These are phyloP conservation scores for Penicillium sp. DNA, from an alignment of 2,329 filamentous ascomycete genomes.

Conservation along the genomic window DNA sequence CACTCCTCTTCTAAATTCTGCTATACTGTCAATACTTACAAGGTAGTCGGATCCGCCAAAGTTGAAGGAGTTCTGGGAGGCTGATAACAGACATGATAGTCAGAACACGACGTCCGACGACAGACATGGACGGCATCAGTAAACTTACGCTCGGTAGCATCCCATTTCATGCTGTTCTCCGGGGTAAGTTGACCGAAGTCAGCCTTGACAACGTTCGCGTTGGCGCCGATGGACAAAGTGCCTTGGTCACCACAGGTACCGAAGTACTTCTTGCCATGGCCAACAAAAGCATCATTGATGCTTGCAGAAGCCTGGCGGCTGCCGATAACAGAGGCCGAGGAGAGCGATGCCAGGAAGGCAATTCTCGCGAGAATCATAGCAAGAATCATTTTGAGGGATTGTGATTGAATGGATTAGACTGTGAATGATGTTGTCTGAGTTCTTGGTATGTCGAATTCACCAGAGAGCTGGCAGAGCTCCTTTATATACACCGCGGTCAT, in stretches of 20 bases:
- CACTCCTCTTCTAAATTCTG: too few relatives aligned
- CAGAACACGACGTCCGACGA: too few relatives aligned
- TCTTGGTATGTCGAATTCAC: too few relatives aligned
- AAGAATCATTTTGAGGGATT: too few relatives aligned
- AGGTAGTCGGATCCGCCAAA: constrained; percentile 54
- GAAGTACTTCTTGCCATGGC: constrained; percentile 63
- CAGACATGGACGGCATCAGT: too few relatives aligned
- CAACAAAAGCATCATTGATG: constrained; percentile 54
- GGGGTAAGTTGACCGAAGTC: constrained; percentile 64
- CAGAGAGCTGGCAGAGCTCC: too few relatives aligned
- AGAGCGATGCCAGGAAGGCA: too few relatives aligned
- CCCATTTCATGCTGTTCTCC: constrained; percentile 63
- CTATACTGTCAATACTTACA: constrained; percentile 10
- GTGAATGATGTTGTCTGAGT: too few relatives aligned
- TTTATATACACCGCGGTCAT: too few relatives aligned
- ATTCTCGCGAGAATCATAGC: too few relatives aligned
- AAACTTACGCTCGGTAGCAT: constrained; percentile 53
- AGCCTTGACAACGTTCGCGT: constrained; percentile 57
- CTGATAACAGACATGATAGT: neutral
- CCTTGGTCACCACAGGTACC: constrained; percentile 55
- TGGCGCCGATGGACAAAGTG: constrained; percentile 56
- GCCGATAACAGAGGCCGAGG: too few relatives aligned
- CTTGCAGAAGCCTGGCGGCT: constrained; percentile 32
- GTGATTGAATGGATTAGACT: too few relatives aligned
- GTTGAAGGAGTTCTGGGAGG: neutral